Evolutionary conservation across 768 basidiomycete species (phyloP), one percentile per base, ranked within the genome.

Genomic region (Gymnopilus dilepis): DNA sequence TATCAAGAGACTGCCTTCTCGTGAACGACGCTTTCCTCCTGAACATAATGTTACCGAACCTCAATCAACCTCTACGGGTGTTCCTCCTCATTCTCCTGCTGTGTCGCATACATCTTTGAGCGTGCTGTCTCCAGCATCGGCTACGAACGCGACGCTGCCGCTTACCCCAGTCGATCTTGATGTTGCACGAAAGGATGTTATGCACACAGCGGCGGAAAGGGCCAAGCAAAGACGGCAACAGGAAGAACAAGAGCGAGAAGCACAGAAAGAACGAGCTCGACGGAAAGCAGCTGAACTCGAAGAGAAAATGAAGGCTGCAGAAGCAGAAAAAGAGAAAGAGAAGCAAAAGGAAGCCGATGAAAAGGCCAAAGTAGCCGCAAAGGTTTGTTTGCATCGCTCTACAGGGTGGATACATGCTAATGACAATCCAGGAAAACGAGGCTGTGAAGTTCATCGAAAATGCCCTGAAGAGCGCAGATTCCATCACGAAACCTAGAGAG

Each of bases 121-220:
- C 11, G 66, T 70, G 13, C 59, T 73, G 8, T 77, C 82, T 41
- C 83, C 82, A 19, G 64, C 70, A 19, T 72, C 70, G 41, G 60
- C 69, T 11, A 51, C 75, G 5, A 69, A 72, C 38, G 60, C 63
- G 19, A 55, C 75, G 12, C 69, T 78, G 22, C 76, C 80, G 24
- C 58, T 78, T 7, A 69, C 70, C 24, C 71, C 78, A 2, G 69
- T 77, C 33, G 86, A 87, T 58, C 68, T 91, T 30, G 90, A 93
- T 53, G 86, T 86, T 54, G 84, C 78, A n/a, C 82, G 84, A 59
- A 90, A 91, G 71, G 86, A 87, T 47, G 77, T 88, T 17, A 95
- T 95, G 94, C 93, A 94, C 61, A 84, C 74, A 57, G 91, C 91
- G 6, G 94, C 94, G 1, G 93, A 92, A 63, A 84, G 93, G 40